Conservation (phyloP, 805 yeast genomes). For the Pichia exigua region DNA sequence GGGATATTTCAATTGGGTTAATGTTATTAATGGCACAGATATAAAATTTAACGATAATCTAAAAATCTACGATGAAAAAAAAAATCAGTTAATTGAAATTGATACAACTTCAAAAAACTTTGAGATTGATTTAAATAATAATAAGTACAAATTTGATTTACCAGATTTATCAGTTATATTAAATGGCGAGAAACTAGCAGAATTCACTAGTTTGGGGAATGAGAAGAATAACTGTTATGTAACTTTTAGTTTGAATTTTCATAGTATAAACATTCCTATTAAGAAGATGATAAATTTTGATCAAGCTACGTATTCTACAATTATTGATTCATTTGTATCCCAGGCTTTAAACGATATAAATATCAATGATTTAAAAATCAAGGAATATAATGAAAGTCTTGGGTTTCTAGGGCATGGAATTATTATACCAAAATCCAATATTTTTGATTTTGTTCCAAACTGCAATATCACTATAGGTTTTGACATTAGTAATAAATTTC, state of each 20-base stretch:
- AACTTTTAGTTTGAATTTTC: background rate
- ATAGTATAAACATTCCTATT: background rate
- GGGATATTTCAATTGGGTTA: conserved; percentile 2
- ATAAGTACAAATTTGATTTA: background rate
- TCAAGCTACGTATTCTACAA: background rate
- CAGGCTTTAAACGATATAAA: background rate
- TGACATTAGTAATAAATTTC: background rate
- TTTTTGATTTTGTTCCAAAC: background rate
- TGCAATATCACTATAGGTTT: conserved; percentile 5
- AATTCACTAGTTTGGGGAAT: background rate
- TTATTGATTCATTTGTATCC: background rate
- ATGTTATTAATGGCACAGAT: background rate
- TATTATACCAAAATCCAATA: background rate
- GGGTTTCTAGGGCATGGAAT: conserved; percentile 3
- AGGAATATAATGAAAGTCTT: background rate
- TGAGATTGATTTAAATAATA: background rate
- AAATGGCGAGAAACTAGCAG: background rate
- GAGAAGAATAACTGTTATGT: background rate
- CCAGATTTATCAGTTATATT: background rate
- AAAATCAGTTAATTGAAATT: background rate
- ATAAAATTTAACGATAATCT: background rate
- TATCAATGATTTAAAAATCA: background rate
- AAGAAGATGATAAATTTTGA: background rate
- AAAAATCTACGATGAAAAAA: background rate
- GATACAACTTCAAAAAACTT: background rate